Evolutionary conservation across 2,329 filamentous ascomycete species (phyloP).

Genomic region (Stachybotrys echinatus): DNA sequence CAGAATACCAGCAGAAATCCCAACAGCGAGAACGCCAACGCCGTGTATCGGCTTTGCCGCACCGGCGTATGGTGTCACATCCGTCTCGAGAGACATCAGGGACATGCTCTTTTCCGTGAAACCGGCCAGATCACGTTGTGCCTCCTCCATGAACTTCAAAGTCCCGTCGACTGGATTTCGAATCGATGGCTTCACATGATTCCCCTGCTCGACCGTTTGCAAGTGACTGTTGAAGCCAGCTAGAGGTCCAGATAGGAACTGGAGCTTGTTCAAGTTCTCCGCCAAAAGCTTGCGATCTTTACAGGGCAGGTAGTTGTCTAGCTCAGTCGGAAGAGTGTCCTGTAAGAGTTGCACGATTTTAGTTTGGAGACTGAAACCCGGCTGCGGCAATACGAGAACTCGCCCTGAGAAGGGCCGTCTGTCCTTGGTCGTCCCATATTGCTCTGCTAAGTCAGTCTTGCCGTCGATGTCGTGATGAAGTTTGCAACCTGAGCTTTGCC

Average conservation of each 20-base stretch:
- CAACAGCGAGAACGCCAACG: no score
- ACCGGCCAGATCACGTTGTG: slow-evolving; percentile 9
- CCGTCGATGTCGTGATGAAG: background rate
- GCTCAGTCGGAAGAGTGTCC: slow-evolving; percentile 14
- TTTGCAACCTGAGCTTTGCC: background rate
- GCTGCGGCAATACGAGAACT: slow-evolving; percentile 33
- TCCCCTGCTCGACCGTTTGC: slow-evolving; percentile 25
- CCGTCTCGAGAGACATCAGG: slow-evolving; percentile 16
- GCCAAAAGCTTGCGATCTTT: slow-evolving; percentile 6
- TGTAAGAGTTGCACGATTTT: slow-evolving; percentile 27
- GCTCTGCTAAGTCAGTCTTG: background rate
- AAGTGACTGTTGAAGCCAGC: slow-evolving; percentile 24
- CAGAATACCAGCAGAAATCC: no score
- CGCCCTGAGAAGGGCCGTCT: slow-evolving; percentile 26
- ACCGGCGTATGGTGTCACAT: slow-evolving; percentile 29
- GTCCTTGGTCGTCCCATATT: slow-evolving; percentile 6
- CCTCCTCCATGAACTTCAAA: background rate
- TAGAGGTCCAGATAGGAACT: slow-evolving; percentile 22
- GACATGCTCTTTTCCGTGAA: slow-evolving; percentile 11
- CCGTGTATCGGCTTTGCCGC: slow-evolving; percentile 15
- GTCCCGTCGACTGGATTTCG: slow-evolving; percentile 6
- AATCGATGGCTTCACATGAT: slow-evolving; percentile 32
- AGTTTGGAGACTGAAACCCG: slow-evolving; percentile 23
- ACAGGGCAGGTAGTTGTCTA: slow-evolving; percentile 8
- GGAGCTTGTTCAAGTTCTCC: slow-evolving; percentile 5